These are phyloP conservation scores for Hibiscus tridactylites DNA, from an alignment of 345 rosid species.

Conservation along the genomic window DNA sequence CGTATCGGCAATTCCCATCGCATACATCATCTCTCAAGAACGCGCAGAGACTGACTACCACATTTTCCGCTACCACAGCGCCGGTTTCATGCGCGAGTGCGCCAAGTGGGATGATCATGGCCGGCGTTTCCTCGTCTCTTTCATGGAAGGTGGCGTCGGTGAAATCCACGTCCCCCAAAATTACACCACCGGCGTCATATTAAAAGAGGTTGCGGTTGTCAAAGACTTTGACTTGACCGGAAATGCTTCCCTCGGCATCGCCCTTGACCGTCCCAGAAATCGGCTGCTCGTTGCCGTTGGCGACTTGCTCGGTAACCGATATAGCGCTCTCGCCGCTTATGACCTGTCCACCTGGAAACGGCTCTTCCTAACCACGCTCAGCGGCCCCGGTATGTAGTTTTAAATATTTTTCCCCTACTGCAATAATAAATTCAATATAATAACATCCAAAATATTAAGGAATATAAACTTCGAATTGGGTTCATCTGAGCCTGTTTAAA, in stretches of 20 bases:
- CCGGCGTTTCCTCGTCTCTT: constrained; percentile 73
- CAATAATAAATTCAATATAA: background rate
- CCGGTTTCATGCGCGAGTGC: constrained; percentile 75
- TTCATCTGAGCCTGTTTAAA: background rate
- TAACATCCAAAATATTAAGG: background rate
- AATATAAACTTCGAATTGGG: background rate
- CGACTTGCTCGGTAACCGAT: constrained; percentile 50
- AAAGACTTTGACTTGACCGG: constrained; percentile 63
- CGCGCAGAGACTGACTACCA: constrained; percentile 46
- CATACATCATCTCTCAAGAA: constrained; percentile 56
- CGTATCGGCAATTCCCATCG: constrained; percentile 59
- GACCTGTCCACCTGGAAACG: constrained; percentile 82
- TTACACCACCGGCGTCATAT: constrained; percentile 17
- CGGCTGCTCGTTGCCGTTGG: constrained; percentile 62
- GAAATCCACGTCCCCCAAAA: constrained; percentile 43
- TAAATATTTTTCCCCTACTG: background rate
- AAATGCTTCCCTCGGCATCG: constrained; percentile 61
- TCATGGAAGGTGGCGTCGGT: constrained; percentile 70
- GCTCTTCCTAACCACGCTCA: constrained; percentile 54
- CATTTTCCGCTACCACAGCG: constrained; percentile 60
- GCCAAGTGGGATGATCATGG: constrained; percentile 78
- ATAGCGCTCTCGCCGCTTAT: constrained; percentile 59
- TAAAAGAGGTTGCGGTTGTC: constrained; percentile 52
- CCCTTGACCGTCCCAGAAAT: constrained; percentile 55
- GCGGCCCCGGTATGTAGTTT: constrained; percentile 37